A percentile compares a stretch with the other conserved stretches of the same genome.
These are phyloP conservation scores for Aphelidium insulamus DNA, from an alignment of 371 early-diverging fungal genomes.

Conservation along the genomic window DNA sequence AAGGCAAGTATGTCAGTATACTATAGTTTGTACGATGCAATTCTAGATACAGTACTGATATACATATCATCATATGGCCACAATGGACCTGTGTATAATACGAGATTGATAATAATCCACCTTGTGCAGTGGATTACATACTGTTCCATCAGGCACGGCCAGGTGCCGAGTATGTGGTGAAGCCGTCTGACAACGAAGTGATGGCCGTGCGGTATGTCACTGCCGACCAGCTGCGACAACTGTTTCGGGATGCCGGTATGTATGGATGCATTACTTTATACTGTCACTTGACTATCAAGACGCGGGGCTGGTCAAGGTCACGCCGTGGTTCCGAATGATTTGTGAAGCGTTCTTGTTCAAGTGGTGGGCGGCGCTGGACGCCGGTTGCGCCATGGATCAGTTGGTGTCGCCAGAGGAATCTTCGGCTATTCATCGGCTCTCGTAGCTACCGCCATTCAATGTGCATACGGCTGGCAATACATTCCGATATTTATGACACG, in stretches of 20 bases:
- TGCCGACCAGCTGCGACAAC: constrained; percentile 38
- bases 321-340: constrained; percentile 92
- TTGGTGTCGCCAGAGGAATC: no score
- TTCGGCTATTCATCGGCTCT: no score
- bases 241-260: constrained; percentile 37
- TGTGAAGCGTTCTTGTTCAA: constrained; percentile 67
- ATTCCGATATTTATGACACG: no score
- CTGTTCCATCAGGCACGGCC: constrained; percentile 47
- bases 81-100: no score
- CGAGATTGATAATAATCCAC: no score
- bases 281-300: constrained; percentile 12
- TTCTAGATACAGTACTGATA: no score
- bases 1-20: constrained; percentile 29
- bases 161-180: constrained; percentile 16
- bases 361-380: constrained; percentile 82
- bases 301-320: constrained; percentile 24
- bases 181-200: constrained; percentile 60
- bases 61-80: no score
- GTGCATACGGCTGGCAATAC: no score
- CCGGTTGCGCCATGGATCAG: no score
- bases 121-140: constrained; percentile 67
- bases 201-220: constrained; percentile 44
- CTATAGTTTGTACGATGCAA: no score
- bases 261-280: constrained; percentile 3
- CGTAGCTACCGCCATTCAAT: no score